A percentile compares a stretch with the other conserved stretches of the same genome.
Conservation (phyloP, 352 stramenopile genomes). For the Globisporangium alternatum region DNA sequence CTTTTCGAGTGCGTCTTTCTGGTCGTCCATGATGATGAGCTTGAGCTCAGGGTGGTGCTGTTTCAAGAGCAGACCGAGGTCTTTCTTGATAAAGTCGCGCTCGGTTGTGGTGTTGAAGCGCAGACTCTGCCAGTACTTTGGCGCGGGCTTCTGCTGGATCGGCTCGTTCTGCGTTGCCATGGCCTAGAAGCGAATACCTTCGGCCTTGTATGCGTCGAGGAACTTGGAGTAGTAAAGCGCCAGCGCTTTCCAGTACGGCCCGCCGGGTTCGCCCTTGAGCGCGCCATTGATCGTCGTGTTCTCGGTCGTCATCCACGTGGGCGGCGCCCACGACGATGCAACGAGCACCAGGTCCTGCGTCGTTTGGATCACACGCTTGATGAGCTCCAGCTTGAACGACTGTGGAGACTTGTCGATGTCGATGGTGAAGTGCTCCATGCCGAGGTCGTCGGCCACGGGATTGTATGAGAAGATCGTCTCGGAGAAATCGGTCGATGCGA, state of each 20-base stretch:
- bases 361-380: constrained; percentile 31
- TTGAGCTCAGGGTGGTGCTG: constrained; percentile 66
- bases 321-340: constrained; percentile 69
- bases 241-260: constrained; percentile 48
- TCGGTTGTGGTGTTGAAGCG: constrained; percentile 31
- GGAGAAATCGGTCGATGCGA: constrained; percentile 80
- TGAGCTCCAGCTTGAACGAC: constrained; percentile 35
- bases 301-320: constrained; percentile 76
- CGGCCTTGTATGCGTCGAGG: constrained; percentile 57
- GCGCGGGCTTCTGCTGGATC: constrained; percentile 25
- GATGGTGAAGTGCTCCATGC: constrained; percentile 67
- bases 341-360: constrained; percentile 49
- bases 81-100: constrained; percentile 62
- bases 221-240: constrained; percentile 85
- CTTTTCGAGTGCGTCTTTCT: constrained; percentile 52
- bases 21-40: constrained; percentile 75
- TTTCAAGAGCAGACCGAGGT: constrained; percentile 61
- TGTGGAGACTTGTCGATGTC: constrained; percentile 50
- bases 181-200: constrained; percentile 58
- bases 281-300: constrained; percentile 45
- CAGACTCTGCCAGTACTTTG: constrained; percentile 46
- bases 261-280: constrained; percentile 38
- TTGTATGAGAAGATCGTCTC: constrained; percentile 46
- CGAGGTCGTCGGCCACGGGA: constrained; percentile 28
- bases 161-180: constrained; percentile 84